Base-by-base conservation (phyloP, 495 filamentous ascomycete species). In the Lichenothelia convexa region DNA sequence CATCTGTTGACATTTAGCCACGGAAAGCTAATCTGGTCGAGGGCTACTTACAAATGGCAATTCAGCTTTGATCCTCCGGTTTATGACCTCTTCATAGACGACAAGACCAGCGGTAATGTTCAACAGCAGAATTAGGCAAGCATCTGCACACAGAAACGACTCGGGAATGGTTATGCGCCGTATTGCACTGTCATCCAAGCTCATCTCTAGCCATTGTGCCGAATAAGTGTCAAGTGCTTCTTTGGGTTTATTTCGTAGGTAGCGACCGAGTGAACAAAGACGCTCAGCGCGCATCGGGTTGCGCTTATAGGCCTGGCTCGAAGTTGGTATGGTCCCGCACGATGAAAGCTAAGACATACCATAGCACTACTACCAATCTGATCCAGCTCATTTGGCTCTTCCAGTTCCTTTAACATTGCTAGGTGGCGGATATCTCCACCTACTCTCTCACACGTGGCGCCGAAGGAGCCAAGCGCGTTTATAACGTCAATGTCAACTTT, bases 211-310 rank as follows among this genome's bases (percentile, higher is more conserved):
- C n/a, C n/a, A n/a, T n/a, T n/a, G n/a, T n/a, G n/a, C n/a, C n/a
- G 77, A 64, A 53, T 79, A 84, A 7, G 87, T 95, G 49, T 82
- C 73, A 21, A 75, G 56, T 38, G 73, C 73, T 46, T 79, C 70
- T 45, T 71, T 71, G 32, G 71, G 70, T 26, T 78, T 61, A 48
- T 74, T 78, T 15, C 56, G 50, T 32, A 86, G 67, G 43, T 78
- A 61, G 22, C 81, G 73, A 23, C 78, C 78, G 8, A 97, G 70
- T 15, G 68, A 68, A 57, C 69, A 82, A 39, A 93, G 71, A 43
- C 86, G 69, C 60, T 97, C 89, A 29, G 65, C 80, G 29, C 86
- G 75, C 81, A 92, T 92, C 12, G 79, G 79, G 58, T 92, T 92
- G 33, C 78, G 9, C 17, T 33, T 33, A 18, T 33, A 33, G 1